Percentiles rank a stretch among this genome's conserved stretches.
Conservation (phyloP, 1,139 yeast species). For the Taphrina sp. region DNA sequence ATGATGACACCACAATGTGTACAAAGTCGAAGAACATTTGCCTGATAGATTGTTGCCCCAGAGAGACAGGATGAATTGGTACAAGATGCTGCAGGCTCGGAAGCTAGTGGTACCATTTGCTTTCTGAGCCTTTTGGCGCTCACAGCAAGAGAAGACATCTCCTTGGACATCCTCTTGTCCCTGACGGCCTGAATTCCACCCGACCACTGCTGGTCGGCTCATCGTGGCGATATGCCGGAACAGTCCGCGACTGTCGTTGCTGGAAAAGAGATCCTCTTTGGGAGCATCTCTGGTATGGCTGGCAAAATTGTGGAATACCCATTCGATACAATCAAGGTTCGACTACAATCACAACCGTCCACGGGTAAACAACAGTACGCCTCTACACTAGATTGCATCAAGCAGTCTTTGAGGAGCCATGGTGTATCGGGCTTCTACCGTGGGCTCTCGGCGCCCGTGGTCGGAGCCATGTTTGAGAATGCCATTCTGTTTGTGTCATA, state of each 20-base stretch:
- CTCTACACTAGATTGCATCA: constrained; percentile 62
- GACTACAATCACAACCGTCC: constrained; percentile 71
- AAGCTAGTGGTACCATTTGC: no score
- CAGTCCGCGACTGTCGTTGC: constrained; percentile 13
- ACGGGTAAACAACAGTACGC: constrained; percentile 47
- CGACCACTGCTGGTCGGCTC: no score
- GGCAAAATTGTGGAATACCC: constrained; percentile 90
- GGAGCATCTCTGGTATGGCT: constrained; percentile 62
- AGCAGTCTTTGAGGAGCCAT: constrained; percentile 59
- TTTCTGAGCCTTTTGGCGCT: no score
- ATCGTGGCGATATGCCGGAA: neutral
- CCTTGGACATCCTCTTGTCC: no score
- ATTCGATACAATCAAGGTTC: constrained; percentile 85
- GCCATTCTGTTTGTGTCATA: constrained; percentile 60
- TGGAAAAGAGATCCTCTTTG: constrained; percentile 18
- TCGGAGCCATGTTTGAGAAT: constrained; percentile 86
- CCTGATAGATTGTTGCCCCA: no score
- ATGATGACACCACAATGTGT: no score
- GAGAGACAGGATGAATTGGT: no score
- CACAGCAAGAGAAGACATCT: no score
- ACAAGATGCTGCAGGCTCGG: no score
- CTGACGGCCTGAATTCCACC: no score
- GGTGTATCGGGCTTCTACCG: constrained; percentile 65
- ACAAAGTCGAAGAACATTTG: no score
- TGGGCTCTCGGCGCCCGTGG: constrained; percentile 74